Evolutionary conservation across 192 early-diverging fungal species (phyloP), one percentile per base, ranked within the genome.

Genomic region (Paraglomus brasilianum): DNA sequence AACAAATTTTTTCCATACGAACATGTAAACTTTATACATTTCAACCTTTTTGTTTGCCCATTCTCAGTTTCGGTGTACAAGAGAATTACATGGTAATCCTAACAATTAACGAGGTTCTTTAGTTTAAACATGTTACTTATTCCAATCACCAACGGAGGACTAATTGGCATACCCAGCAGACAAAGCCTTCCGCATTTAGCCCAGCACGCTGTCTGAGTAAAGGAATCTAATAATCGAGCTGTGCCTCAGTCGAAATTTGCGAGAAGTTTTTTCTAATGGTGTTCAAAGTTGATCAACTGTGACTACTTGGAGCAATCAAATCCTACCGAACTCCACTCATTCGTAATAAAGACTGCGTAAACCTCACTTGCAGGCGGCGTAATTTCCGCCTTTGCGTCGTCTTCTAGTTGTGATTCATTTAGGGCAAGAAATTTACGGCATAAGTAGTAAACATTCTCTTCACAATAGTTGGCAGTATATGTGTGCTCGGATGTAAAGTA

Each of bases 11-110:
- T 3, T 3, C 30, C 1, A 30, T 30, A n/a, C 30, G 30, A 30
- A 30, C 30, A 30, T 30, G 21, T 6, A 24, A 46, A 17, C 30
- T 46, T 21, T 38, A n/a, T 11, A 19, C 19, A 17, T 59, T 59
- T 40, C 39, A 39, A 39, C 24, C 4, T 39, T 39, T 40, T 40
- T 15, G 7, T 14, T 0, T 64, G 30, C 30, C 30, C 30, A 3
- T 30, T 30, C 30, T 30, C 22, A 10, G 15, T 38, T 50, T 40
- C 63, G 30, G 47, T 66, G 8, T 46, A 41, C 41, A 68, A 13
- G 9, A 68, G 39, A 30, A 68, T 68, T 39, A 68, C 66, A 68
- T 68, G 66, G 55, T 68, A 68, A 42, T 68, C 66, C 66, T 68
- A 55, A 30, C 3, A 30, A 30, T 30, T 30, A 36, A 24, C 5